Conservation (phyloP, 108 stramenopile species). For the Cyclotella baltica region DNA sequence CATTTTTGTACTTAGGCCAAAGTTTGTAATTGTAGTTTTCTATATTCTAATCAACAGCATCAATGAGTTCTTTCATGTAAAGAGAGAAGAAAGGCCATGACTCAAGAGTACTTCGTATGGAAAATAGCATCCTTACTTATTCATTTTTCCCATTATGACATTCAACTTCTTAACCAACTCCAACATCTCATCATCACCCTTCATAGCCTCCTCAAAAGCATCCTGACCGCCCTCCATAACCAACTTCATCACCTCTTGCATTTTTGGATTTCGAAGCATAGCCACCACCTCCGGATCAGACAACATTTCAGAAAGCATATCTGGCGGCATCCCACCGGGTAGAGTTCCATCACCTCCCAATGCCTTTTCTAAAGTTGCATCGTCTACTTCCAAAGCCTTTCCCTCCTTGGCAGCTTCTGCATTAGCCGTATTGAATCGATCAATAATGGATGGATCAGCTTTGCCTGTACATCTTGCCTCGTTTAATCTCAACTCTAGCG, state of each 20-base stretch:
- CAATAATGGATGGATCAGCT: constrained; percentile 62
- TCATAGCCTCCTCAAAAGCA: constrained; percentile 59
- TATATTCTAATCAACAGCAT: too few relatives aligned
- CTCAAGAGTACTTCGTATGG: too few relatives aligned
- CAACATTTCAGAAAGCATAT: constrained; percentile 56
- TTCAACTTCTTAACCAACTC: constrained; percentile 61
- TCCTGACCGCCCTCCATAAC: constrained; percentile 62
- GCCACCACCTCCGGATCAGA: constrained; percentile 62
- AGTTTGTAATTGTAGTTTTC: neutral
- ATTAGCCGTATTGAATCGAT: constrained; percentile 60
- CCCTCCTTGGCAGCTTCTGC: constrained; percentile 45
- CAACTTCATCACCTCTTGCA: constrained; percentile 72
- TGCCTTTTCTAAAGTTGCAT: constrained; percentile 50
- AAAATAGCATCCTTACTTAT: too few relatives aligned
- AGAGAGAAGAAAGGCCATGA: too few relatives aligned
- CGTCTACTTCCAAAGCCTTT: constrained; percentile 49
- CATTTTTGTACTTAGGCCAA: constrained; percentile 13
- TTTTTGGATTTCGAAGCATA: constrained; percentile 62
- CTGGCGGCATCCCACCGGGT: constrained; percentile 69
- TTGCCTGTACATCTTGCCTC: constrained; percentile 59
- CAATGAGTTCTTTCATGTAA: too few relatives aligned
- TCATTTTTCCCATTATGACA: constrained; percentile 47
- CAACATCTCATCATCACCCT: constrained; percentile 55
- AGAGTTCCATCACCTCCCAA: constrained; percentile 64
- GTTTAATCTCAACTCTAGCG: constrained; percentile 42